Conservation (phyloP, 78 protist genomes). For the Speleostelium caveatum region DNA sequence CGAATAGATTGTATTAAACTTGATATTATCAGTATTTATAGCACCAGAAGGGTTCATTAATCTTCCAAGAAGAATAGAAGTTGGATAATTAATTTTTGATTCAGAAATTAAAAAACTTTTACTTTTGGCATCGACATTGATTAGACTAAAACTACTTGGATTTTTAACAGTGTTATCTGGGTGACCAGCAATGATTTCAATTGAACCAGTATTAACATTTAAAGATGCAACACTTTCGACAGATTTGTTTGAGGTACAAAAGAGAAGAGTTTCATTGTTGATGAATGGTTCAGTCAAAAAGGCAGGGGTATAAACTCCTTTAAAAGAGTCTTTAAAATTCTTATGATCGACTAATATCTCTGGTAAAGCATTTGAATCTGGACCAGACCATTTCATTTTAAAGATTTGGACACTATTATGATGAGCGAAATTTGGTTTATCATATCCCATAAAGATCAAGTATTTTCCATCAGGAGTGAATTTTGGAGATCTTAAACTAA, state of each 20-base stretch:
- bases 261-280: conserved; percentile 14
- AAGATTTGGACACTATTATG: conserved; percentile 34
- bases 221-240: background rate
- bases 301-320: conserved; percentile 27
- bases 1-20: background rate
- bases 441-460: conserved; percentile 32
- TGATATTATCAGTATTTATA: background rate
- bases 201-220: background rate
- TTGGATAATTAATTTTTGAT: background rate
- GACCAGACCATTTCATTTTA: conserved; percentile 23
- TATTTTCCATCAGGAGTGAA: conserved; percentile 53
- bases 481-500: conserved; percentile 33
- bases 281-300: conserved; percentile 24
- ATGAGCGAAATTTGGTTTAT: conserved; percentile 11
- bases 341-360: conserved; percentile 2
- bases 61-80: background rate
- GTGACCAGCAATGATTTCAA: background rate
- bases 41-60: no score
- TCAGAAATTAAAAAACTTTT: background rate
- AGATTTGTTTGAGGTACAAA: background rate
- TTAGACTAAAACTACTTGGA: background rate
- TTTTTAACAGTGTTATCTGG: background rate
- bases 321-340: conserved; percentile 31
- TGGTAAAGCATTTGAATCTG: background rate
- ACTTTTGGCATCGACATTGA: background rate